Evolutionary conservation across 2,329 filamentous ascomycete genomes (phyloP).

Genomic region (Cladosporium sp.): DNA sequence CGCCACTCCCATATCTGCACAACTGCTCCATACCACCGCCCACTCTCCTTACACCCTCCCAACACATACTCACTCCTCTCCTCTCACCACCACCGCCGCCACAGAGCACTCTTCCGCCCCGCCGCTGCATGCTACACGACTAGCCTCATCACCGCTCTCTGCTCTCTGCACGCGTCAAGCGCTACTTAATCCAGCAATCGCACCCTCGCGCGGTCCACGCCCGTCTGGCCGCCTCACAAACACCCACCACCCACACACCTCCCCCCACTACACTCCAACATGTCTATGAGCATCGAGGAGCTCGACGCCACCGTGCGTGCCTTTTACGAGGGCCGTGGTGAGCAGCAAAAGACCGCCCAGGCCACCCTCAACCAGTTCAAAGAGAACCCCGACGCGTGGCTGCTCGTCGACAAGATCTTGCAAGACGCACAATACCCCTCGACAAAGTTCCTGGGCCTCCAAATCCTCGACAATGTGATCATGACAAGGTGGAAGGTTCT

Average conservation of each 20-base stretch:
- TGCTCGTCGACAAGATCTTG: slow-evolving; percentile 95
- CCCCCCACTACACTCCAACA: slow-evolving; percentile 34
- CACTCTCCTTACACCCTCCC: slow-evolving; percentile 17
- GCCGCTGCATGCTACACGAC: slow-evolving; percentile 33
- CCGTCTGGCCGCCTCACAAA: slow-evolving; percentile 18
- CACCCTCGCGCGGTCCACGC: slow-evolving; percentile 28
- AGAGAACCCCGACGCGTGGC: slow-evolving; percentile 97
- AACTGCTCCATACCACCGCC: slow-evolving; percentile 4
- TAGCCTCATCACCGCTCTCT: slow-evolving; percentile 29
- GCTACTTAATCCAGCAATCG: slow-evolving; percentile 27
- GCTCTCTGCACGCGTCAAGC: slow-evolving; percentile 36
- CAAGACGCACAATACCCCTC: slow-evolving; percentile 90
- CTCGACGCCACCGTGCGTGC: slow-evolving; percentile 93
- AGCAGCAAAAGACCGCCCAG: slow-evolving; percentile 95
- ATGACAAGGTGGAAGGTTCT: slow-evolving; percentile 99
- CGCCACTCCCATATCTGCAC: slow-evolving; percentile 5
- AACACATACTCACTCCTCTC: slow-evolving; percentile 13
- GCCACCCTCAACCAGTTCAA: slow-evolving; percentile 96
- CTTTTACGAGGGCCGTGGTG: slow-evolving; percentile 96
- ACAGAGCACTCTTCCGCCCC: slow-evolving; percentile 11
- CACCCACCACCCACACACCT: neutral
- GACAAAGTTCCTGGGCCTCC: slow-evolving; percentile 95
- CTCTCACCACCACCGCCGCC: slow-evolving; percentile 17
- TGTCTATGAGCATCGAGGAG: slow-evolving; percentile 81
- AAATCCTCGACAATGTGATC: slow-evolving; percentile 97